phyloP scores from a whole-genome alignment of 805 yeast species.

The Pichia heedii region DNA sequence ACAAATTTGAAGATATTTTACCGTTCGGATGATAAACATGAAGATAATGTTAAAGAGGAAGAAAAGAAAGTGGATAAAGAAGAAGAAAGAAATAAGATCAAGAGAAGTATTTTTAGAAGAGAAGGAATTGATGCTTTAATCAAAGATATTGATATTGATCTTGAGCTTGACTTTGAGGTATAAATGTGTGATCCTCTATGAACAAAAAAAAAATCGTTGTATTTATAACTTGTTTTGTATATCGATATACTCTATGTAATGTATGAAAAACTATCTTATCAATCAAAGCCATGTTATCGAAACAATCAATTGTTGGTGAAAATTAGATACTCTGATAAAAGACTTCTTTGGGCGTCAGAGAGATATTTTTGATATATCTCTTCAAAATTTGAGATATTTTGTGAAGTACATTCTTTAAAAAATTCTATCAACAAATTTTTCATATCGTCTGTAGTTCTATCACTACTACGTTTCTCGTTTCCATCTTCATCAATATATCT shows the following conservation, averaged over 20 bases:
- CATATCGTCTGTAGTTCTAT: conserved; percentile 22
- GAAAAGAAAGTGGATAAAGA: conserved; percentile 42
- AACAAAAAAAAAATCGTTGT: neutral
- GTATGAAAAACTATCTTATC: no score
- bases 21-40: conserved; percentile 42
- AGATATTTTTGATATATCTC: conserved; percentile 36
- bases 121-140: conserved; percentile 27
- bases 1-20: conserved; percentile 83
- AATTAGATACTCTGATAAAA: conserved; percentile 36
- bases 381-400: conserved; percentile 43
- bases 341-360: conserved; percentile 44
- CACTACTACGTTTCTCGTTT: conserved; percentile 12
- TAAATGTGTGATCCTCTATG: neutral
- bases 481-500: conserved; percentile 44
- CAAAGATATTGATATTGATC: conserved; percentile 21
- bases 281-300: no score
- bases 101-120: conserved; percentile 24
- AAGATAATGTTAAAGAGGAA: conserved; percentile 40
- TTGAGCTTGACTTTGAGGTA: conserved; percentile 15
- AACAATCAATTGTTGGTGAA: conserved; percentile 13
- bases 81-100: conserved; percentile 27
- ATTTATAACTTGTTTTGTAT: no score
- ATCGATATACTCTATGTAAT: neutral
- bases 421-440: conserved; percentile 38
- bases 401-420: conserved; percentile 47